phyloP scores from a whole-genome alignment of 495 filamentous ascomycete genomes.

The Bacidia gigantensis region DNA sequence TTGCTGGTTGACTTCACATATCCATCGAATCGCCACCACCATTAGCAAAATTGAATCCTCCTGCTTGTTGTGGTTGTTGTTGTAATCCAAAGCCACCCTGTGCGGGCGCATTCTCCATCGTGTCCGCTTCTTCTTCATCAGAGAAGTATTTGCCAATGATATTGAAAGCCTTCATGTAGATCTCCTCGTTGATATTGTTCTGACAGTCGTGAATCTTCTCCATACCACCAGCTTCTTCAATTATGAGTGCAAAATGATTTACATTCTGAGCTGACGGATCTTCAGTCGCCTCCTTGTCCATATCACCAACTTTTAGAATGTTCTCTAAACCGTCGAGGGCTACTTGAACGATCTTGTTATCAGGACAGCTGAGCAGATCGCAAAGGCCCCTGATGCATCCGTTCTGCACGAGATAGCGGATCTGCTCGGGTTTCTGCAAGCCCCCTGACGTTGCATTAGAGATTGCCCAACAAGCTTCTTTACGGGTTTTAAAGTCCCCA shows the following conservation, averaged over 20 bases:
- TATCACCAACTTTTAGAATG: slow-evolving; percentile 97
- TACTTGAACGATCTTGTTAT: slow-evolving; percentile 99
- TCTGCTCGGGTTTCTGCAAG: slow-evolving; percentile 97
- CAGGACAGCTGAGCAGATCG: slow-evolving; percentile 88
- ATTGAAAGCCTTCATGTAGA: slow-evolving; percentile 99
- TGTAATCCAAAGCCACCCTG: slow-evolving; percentile 69
- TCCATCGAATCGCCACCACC: slow-evolving; percentile 88
- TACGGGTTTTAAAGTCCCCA: slow-evolving; percentile 97
- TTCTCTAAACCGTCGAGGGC: slow-evolving; percentile 97
- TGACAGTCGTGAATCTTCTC: slow-evolving; percentile 99
- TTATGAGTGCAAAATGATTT: slow-evolving; percentile 95
- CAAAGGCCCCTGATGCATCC: slow-evolving; percentile 97
- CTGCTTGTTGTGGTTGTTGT: slow-evolving; percentile 56
- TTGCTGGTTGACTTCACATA: slow-evolving; percentile 53
- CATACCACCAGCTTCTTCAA: slow-evolving; percentile 98
- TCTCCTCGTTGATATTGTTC: slow-evolving; percentile 99
- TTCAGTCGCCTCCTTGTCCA: slow-evolving; percentile 82
- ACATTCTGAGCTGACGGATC: slow-evolving; percentile 54
- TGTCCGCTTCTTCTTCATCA: slow-evolving; percentile 83
- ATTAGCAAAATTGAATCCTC: slow-evolving; percentile 87
- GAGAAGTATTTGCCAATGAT: slow-evolving; percentile 99
- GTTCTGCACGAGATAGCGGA: slow-evolving; percentile 80
- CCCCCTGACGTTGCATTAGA: slow-evolving; percentile 97
- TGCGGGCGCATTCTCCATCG: slow-evolving; percentile 54
- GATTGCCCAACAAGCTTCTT: slow-evolving; percentile 99